Evolutionary conservation across 1,284 basidiomycete genomes (phyloP).

Genomic region (Meira nashicola): DNA sequence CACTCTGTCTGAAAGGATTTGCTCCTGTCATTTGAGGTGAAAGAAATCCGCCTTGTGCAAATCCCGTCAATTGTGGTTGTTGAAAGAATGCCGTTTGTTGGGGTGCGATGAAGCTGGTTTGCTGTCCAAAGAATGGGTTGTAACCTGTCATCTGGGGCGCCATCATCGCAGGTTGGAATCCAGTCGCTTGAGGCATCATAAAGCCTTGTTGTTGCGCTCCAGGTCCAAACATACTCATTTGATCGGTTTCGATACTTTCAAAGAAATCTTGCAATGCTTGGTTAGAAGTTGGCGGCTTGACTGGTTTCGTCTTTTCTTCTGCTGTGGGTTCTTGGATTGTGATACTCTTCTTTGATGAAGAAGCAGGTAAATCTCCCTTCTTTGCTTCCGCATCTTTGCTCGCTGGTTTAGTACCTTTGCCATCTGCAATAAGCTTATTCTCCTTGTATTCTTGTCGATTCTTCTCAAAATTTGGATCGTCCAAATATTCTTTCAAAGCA

Average conservation of each 20-base stretch:
- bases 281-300: slow-evolving; percentile 35
- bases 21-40: slow-evolving; percentile 70
- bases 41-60: slow-evolving; percentile 54
- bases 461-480: slow-evolving; percentile 91
- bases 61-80: slow-evolving; percentile 49
- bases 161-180: slow-evolving; percentile 18
- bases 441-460: slow-evolving; percentile 86
- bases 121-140: slow-evolving; percentile 55
- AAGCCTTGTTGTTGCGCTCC: slow-evolving; percentile 7
- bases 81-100: slow-evolving; percentile 17
- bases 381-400: slow-evolving; percentile 20
- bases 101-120: slow-evolving; percentile 56
- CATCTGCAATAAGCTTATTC: slow-evolving; percentile 71
- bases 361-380: slow-evolving; percentile 14
- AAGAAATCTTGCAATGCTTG: slow-evolving; percentile 79
- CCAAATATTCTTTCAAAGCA: slow-evolving; percentile 89
- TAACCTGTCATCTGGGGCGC: slow-evolving; percentile 54
- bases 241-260: slow-evolving; percentile 77
- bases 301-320: slow-evolving; percentile 23
- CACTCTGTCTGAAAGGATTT: slow-evolving; percentile 63
- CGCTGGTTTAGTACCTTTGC: slow-evolving; percentile 13
- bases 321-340: slow-evolving; percentile 29
- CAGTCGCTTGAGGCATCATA: slow-evolving; percentile 56
- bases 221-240: slow-evolving; percentile 66
- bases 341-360: slow-evolving; percentile 26